Evolutionary conservation across 768 basidiomycete genomes (phyloP).

Genomic region (Goffeauzyma gilvescens): DNA sequence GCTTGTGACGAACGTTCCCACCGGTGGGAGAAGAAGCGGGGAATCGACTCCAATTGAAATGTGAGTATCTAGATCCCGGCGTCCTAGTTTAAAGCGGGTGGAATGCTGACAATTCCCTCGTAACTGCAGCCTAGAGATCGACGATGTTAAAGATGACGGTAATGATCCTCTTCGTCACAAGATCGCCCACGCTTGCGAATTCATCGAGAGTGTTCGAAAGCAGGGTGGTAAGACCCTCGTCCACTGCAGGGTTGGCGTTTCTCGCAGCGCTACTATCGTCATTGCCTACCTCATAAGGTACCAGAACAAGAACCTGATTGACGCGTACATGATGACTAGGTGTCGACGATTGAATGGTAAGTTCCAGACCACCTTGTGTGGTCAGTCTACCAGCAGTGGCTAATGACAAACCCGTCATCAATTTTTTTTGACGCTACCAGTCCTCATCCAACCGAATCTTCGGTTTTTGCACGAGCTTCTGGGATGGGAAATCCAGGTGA

Average conservation of each 20-base stretch:
- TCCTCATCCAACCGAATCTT: constrained; percentile 89
- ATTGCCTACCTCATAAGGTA: constrained; percentile 97
- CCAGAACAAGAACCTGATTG: constrained; percentile 61
- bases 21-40: too few species aligned
- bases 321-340: constrained; percentile 82
- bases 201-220: constrained; percentile 70
- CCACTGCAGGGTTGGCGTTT: constrained; percentile 98
- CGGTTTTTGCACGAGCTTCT: constrained; percentile 83
- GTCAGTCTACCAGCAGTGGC: neutral
- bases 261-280: constrained; percentile 77
- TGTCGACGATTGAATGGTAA: constrained; percentile 55
- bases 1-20: neutral
- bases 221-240: constrained; percentile 80
- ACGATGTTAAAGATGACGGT: constrained; percentile 70
- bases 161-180: constrained; percentile 84
- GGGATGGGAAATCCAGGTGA: constrained; percentile 77
- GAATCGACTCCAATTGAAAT: too few species aligned
- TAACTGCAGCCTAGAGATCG: constrained; percentile 25
- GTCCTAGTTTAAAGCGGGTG: too few species aligned
- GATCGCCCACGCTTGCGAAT: constrained; percentile 68
- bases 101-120: too few species aligned
- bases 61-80: too few species aligned
- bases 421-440: constrained; percentile 23
- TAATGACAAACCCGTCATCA: neutral
- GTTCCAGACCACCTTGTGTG: neutral